Base-by-base conservation (phyloP, 2,329 filamentous ascomycete species). In the Microsporum canis region DNA sequence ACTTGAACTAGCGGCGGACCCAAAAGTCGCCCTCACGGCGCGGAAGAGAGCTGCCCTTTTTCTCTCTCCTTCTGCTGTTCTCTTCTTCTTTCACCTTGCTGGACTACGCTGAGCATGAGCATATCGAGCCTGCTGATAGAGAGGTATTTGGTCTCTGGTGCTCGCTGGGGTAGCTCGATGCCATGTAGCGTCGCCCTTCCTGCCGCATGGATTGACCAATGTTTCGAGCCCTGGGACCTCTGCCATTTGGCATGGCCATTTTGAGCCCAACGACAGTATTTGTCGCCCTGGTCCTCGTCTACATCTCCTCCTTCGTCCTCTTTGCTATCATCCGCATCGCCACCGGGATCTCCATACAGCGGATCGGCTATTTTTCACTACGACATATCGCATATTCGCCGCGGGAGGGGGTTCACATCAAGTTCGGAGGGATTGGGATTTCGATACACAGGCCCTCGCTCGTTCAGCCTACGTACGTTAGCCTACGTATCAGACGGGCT, bases 381-480 rank as follows among this genome's bases (percentile, higher is more conserved):
- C 87, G 92, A 65, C 88, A 92, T 67, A 87, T 99, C 64, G 88
- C 91, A 62, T 97, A 95, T 73, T 89, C 89, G 12, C 90, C 90
- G 33, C 86, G 83, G 74, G 90, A 96, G 82, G 94, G 94, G 67
- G 79, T 96, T 69, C 88, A 88, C 69, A 84, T 99, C 73, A 90
- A 96, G 73, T 86, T 99, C 61, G 86, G 94, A 58, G 89, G 91
- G 58, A 80, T 99, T 59, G 91, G 94, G 51, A 80, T 99, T 68
- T 88, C 89, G 61, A 76, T 97, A 65, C 94, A 99, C 75, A 86
- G 91, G 3, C 94, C 94, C 10, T 97, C 94, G 4, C 97, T 99
- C 75, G 90, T 92, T 55, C 91, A 97, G 73, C 94, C 94, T 51
- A 97, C 95, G 64, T 97, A 92, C 91, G 79, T 96, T 68, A 97